A percentile compares a stretch with the other conserved stretches of the same genome.
These are phyloP conservation scores for Deuterostichococcus epilithicus DNA, from an alignment of 139 green algal species.

Conservation along the genomic window DNA sequence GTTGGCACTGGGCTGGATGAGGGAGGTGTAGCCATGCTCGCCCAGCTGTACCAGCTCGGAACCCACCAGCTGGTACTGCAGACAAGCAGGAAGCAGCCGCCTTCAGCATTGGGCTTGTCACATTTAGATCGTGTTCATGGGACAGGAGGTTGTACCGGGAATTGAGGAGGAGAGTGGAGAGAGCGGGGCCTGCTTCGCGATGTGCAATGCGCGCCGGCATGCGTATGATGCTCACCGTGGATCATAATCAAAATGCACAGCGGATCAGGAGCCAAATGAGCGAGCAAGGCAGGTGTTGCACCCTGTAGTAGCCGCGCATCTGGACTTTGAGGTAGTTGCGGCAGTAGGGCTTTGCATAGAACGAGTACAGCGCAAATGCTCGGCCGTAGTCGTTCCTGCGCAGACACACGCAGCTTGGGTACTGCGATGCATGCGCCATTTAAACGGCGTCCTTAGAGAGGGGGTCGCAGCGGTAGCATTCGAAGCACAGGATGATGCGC, in stretches of 20 bases:
- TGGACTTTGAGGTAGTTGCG: background rate
- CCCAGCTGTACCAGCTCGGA: background rate
- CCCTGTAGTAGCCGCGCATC: background rate
- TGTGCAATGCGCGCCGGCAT: too few relatives aligned
- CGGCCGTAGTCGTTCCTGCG: background rate
- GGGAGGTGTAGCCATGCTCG: background rate
- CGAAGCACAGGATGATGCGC: background rate
- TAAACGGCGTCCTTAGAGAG: too few relatives aligned
- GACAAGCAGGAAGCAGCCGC: too few relatives aligned
- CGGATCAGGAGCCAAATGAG: background rate
- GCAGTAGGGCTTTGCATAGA: background rate
- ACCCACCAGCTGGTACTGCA: background rate
- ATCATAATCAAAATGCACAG: too few relatives aligned
- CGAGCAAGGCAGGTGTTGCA: background rate
- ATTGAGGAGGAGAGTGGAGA: too few relatives aligned
- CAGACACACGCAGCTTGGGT: background rate
- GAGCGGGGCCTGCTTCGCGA: too few relatives aligned
- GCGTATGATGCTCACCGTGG: too few relatives aligned
- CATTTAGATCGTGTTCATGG: too few relatives aligned
- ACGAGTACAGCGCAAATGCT: background rate
- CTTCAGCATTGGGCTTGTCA: too few relatives aligned
- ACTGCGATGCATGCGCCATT: too few relatives aligned
- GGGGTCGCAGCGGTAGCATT: too few relatives aligned
- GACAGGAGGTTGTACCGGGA: too few relatives aligned
- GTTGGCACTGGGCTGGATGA: background rate